A percentile compares a stretch with the other conserved stretches of the same genome.
Conservation (phyloP, 768 basidiomycete species). For the Nidula microcarpa region DNA sequence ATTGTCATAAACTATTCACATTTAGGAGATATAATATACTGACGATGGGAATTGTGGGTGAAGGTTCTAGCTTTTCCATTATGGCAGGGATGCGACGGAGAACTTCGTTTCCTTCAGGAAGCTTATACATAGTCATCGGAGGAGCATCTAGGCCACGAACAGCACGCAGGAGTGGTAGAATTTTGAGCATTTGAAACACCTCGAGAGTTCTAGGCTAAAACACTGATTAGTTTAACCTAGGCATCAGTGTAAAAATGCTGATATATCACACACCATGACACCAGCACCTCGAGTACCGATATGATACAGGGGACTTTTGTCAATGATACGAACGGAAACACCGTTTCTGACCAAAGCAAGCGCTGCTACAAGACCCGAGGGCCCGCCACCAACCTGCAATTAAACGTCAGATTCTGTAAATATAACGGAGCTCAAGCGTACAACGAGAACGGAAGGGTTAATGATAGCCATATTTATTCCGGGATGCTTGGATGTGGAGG, state of each 20-base stretch:
- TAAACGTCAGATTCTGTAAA: no score
- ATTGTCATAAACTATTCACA: not conserved
- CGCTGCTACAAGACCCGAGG: slow-evolving; percentile 8
- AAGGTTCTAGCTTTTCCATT: not conserved
- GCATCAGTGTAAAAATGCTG: not conserved
- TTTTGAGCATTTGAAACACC: not conserved
- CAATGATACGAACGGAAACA: slow-evolving; percentile 31
- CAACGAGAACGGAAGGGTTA: no score
- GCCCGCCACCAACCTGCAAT: slow-evolving; percentile 3
- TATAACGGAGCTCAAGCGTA: no score
- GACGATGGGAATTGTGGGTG: not conserved
- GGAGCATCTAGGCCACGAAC: not conserved
- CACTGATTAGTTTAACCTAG: not conserved
- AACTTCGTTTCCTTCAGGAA: not conserved
- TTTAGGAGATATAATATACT: not conserved
- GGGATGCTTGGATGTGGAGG: no score
- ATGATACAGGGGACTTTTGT: slow-evolving; percentile 16
- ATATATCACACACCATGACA: not conserved
- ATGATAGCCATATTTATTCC: no score
- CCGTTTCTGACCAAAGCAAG: slow-evolving; percentile 17
- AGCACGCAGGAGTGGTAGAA: not conserved
- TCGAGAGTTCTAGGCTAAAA: not conserved
- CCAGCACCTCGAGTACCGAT: not conserved
- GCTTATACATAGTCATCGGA: not conserved
- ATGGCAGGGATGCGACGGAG: not conserved